Evolutionary conservation across 768 basidiomycete genomes (phyloP), one percentile per base, ranked within the genome.

Genomic region (Neoboletus brunneissimus): DNA sequence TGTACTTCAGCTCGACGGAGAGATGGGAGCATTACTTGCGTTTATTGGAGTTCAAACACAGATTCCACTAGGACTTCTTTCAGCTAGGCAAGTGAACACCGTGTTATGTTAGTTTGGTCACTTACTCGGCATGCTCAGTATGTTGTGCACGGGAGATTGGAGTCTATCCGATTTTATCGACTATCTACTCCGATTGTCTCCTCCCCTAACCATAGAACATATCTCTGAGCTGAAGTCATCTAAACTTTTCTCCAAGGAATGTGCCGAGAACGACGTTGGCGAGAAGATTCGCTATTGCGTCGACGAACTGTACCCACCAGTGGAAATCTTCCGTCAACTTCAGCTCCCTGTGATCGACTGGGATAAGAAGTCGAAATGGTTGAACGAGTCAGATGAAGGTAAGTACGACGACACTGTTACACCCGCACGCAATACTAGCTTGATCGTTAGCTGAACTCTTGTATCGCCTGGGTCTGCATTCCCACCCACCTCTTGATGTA

Each of bases 341-440:
- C 80, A 79, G 5, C 71, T 98, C 9, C 91, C 92, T 2, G 67
- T 95, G 6, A 77, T 98, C 46, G 89, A 92, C 61, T 98, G 94
- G 94, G 84, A 85, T 2, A 76, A 74, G 27, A 74, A 82, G 51
- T 73, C 70, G 1, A 90, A 86, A 68, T 97, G 95, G 95, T 77
- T 79, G 51, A 70, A 80, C 5, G 79, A 77, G 3, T 91, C 91
- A 0, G 87, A 89, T 15, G 92, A 96, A 84, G 92, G 94, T 88
- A 49, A 15, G n/a, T 20, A 22, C 11, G 20, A 0, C 11, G 12
- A 9, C 22, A 4, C 40, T 41, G n/a, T 20, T 20, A 20, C 5
- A 22, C 40, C 5, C 10, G 1, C 11, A 20, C 20, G 11, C 0
- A 13, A 41, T 22, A 13, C 20, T 13, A 13, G 4, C 41, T 22